Percentiles rank a stretch among this genome's conserved stretches.
Evolutionary conservation across 768 basidiomycete species (phyloP).

Genomic region (Pleurotus tuber-regium): DNA sequence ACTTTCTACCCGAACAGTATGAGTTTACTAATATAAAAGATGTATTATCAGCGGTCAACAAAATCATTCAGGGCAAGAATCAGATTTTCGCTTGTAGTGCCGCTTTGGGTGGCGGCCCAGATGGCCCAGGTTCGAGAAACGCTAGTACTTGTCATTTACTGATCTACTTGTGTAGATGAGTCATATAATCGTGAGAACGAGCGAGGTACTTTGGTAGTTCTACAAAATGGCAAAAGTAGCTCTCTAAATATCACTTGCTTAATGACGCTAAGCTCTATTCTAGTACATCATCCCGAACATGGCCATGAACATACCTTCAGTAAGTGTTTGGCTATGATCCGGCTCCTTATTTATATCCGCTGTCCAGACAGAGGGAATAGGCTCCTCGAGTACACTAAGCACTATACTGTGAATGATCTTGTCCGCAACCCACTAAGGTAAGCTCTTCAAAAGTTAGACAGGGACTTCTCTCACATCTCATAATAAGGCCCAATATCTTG

Average conservation of each 20-base stretch:
- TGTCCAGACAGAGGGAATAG: no score
- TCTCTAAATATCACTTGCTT: conserved; percentile 12
- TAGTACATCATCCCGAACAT: conserved; percentile 1
- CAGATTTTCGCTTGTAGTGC: conserved; percentile 44
- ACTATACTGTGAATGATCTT: no score
- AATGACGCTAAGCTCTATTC: neutral
- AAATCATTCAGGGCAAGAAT: conserved; percentile 43
- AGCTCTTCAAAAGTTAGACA: no score
- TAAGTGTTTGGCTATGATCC: no score
- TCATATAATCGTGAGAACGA: conserved; percentile 45
- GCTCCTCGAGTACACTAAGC: no score
- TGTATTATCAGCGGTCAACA: conserved; percentile 43
- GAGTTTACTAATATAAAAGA: neutral
- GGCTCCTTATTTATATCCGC: no score
- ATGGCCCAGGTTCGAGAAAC: no score
- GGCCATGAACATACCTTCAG: conserved; percentile 19
- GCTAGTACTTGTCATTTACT: no score
- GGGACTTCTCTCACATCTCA: no score
- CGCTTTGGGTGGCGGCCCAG: conserved; percentile 42
- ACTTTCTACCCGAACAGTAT: neutral
- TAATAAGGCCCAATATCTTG: no score
- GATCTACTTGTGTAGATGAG: no score
- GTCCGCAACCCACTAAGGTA: no score
- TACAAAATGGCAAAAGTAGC: conserved; percentile 29
- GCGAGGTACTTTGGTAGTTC: conserved; percentile 44